A percentile compares a stretch with the other conserved stretches of the same genome.
Evolutionary conservation across 352 stramenopile genomes (phyloP).

Genomic region (Globisporangium solare): DNA sequence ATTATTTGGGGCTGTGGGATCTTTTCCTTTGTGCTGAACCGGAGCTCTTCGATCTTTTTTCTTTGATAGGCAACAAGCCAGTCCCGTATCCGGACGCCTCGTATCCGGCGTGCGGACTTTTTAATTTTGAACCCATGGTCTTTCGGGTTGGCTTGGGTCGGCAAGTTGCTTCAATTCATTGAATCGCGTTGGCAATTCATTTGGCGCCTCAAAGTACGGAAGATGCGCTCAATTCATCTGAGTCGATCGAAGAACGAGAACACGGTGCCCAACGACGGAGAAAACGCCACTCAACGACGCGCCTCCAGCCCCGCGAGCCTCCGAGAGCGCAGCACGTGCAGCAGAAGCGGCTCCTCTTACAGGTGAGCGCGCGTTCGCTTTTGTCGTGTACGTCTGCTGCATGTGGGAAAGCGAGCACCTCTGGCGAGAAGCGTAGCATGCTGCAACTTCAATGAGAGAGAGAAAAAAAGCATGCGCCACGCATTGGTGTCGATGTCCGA

Average conservation of each 20-base stretch:
- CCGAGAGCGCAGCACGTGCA: background rate
- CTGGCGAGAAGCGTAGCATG: background rate
- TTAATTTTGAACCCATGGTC: conserved; percentile 1
- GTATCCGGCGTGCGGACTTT: conserved; percentile 13
- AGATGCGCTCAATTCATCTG: conserved; percentile 6
- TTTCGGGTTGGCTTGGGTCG: conserved; percentile 7
- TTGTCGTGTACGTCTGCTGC: background rate
- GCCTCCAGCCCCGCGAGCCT: background rate
- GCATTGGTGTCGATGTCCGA: no score
- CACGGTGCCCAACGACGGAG: background rate
- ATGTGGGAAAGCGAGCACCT: background rate
- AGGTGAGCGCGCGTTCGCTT: background rate
- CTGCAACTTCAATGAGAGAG: conserved; percentile 12
- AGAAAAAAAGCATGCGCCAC: background rate
- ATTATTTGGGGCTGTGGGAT: no score
- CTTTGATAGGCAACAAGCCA: conserved; percentile 16
- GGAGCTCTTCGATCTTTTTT: conserved; percentile 10
- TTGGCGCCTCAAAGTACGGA: background rate
- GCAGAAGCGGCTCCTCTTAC: background rate
- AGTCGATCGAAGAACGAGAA: background rate
- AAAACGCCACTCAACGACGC: conserved; percentile 12
- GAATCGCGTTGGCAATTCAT: conserved; percentile 13
- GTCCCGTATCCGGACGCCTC: conserved; percentile 10
- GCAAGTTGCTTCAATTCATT: conserved; percentile 6
- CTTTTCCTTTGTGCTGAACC: background rate